Evolutionary conservation across 2,329 filamentous ascomycete genomes (phyloP), one percentile per base, ranked within the genome.

Genomic region (Exophiala spinifera): DNA sequence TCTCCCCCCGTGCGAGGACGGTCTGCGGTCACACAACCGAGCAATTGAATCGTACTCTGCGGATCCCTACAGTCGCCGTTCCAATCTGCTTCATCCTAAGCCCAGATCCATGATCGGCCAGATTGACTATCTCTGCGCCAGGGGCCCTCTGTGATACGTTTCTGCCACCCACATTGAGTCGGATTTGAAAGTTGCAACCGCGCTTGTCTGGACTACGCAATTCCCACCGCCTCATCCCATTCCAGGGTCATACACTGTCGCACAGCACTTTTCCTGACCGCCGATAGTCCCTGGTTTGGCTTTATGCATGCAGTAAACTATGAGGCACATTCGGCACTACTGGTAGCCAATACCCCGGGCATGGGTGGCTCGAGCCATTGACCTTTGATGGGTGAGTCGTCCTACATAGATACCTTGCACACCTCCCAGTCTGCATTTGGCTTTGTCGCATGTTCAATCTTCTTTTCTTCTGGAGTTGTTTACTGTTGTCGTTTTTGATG

Each of bases 51-150:
- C n/a, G n/a, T n/a, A n/a, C n/a, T n/a, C n/a, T n/a, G n/a, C n/a
- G n/a, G n/a, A n/a, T n/a, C n/a, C n/a, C n/a, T n/a, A n/a, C n/a
- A n/a, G n/a, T n/a, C n/a, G n/a, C n/a, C n/a, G n/a, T 21, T 44
- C 42, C 42, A 44, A 44, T 44, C 42, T 44, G 42, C 42, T 44
- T 44, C 42, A 44, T 7, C 42, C 23, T 25, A n/a, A 39, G 11
- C 36, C 5, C 21, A 15, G 42, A 44, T 23, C 19, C 7, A 44
- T 21, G 28, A 7, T 21, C 23, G 21, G 19, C n/a, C 42, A n/a
- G 36, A 39, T 39, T 44, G n/a, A 11, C 42, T 23, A 44, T 15
- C 42, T 15, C 11, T 11, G 10, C 13, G 7, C 7, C 28, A 3
- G 28, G n/a, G 28, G 28, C 23, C 42, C n/a, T 23, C 4, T 15